Evolutionary conservation across 2,329 filamentous ascomycete genomes (phyloP), one percentile per base, ranked within the genome.

Genomic region (Scedosporium apiospermum): DNA sequence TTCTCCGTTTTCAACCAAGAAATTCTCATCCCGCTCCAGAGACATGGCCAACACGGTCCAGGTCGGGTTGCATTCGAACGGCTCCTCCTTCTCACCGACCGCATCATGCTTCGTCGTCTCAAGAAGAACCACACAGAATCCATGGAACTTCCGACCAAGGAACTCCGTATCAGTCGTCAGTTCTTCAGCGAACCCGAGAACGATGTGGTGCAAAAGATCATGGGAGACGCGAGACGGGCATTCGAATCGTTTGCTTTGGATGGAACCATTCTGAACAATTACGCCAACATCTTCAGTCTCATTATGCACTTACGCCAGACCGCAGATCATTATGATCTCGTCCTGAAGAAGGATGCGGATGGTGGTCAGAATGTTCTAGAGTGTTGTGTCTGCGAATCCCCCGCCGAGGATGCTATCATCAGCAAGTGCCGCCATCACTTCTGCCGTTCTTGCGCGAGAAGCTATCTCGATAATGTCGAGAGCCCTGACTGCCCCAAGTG

Each of bases 291-390:
- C 67, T 99, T 99, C 70, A 93, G 93, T 71, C 82, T 99, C 62
- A 97, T 99, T 71, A 98, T 98, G 91, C 93, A 96, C 74, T 98
- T 99, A 93, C 89, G 95, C 62, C 95, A 99, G 77, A 91, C 97
- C 27, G 92, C 95, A 6, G 95, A 99, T 67, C 95, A 99, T 71
- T 95, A 95, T 0, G 95, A 99, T 75, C 76, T 99, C 42, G 89
- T 99, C 58, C 76, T 98, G 65, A 96, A 93, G 78, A 97, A 95
- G 76, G 85, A 93, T 65, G 84, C 83, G 2, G 87, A 92, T 67
- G 90, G 90, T 61, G 93, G 93, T 2, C 91, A 96, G 74, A 97
- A 98, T 66, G 82, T 96, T 12, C 79, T 96, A 42, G 87, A 96
- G 51, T 98, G 93, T 76, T 90, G 90, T 74, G 95, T 99, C 68